phyloP scores from a whole-genome alignment of 257 asterid genomes.

The Nicotiana undulata region DNA sequence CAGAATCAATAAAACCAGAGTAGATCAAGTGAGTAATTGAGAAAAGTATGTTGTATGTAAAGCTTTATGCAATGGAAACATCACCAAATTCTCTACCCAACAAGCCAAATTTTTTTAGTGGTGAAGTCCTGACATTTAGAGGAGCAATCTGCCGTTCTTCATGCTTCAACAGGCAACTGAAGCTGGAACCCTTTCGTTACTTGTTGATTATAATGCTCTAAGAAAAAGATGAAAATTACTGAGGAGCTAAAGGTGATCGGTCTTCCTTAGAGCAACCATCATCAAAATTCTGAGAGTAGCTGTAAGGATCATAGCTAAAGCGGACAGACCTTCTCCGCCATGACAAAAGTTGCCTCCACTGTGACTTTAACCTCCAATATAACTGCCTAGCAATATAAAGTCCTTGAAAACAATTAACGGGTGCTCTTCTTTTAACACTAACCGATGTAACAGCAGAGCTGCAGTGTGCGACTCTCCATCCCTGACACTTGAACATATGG shows the following conservation, averaged over 20 bases:
- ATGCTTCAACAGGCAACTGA: not conserved
- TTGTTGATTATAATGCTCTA: not conserved
- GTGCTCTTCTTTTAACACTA: conserved; percentile 6
- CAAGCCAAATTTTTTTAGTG: not conserved
- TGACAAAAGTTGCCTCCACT: conserved; percentile 23
- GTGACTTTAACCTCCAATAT: conserved; percentile 29
- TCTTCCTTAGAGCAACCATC: conserved; percentile 33
- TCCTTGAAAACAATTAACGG: not conserved
- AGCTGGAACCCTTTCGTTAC: not conserved
- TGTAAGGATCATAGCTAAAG: conserved; percentile 41
- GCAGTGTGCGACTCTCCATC: conserved; percentile 6
- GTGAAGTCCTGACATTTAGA: not conserved
- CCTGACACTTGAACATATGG: conserved; percentile 19
- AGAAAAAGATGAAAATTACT: not conserved
- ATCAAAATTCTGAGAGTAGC: conserved; percentile 53
- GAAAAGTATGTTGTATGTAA: not conserved
- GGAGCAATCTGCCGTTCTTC: not conserved
- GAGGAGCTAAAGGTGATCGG: conserved; percentile 42
- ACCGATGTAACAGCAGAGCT: conserved; percentile 10
- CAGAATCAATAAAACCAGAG: not conserved
- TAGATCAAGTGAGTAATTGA: not conserved
- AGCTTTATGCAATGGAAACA: not conserved
- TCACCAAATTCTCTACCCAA: not conserved
- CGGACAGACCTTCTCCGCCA: conserved; percentile 19
- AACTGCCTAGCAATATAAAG: conserved; percentile 10